phyloP scores from a whole-genome alignment of 2,329 filamentous ascomycete genomes.

The Hypoxylon sp. region DNA sequence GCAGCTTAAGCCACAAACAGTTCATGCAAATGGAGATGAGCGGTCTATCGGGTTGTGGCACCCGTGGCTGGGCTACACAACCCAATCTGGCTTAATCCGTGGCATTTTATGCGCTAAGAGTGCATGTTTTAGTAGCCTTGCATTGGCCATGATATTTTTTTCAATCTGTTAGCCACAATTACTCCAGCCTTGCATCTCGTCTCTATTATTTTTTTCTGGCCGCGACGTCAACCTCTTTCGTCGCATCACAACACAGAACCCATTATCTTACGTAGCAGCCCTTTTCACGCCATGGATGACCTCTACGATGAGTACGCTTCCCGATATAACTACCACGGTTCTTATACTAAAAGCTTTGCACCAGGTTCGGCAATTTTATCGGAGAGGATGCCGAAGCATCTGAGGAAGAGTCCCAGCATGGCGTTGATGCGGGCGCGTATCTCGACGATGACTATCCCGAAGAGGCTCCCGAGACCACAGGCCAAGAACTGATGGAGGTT shows the following conservation, averaged over 20 bases:
- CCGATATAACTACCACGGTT: not conserved
- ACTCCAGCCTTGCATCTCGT: conserved; percentile 31
- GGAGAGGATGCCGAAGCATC: conserved; percentile 86
- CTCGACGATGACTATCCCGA: conserved; percentile 81
- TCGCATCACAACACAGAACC: conserved; percentile 21
- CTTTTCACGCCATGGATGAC: conserved; percentile 76
- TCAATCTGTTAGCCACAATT: not conserved
- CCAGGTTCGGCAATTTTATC: conserved; percentile 96
- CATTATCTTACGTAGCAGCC: conserved; percentile 38
- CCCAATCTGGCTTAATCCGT: too few relatives aligned
- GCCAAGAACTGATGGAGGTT: conserved; percentile 91
- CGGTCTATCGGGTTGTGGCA: too few relatives aligned
- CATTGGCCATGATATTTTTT: conserved; percentile 17
- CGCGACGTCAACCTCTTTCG: conserved; percentile 28
- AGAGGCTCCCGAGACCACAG: conserved; percentile 68
- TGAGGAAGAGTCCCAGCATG: conserved; percentile 83
- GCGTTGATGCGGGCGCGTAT: conserved; percentile 77
- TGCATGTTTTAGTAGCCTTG: conserved; percentile 13
- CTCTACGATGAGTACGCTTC: conserved; percentile 86
- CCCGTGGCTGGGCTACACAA: too few relatives aligned
- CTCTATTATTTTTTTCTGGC: conserved; percentile 30
- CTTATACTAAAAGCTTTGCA: conserved; percentile 29
- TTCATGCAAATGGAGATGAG: too few relatives aligned
- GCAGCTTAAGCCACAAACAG: conserved; percentile 13
- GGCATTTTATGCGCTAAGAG: too few relatives aligned